Base-by-base conservation (phyloP, 495 filamentous ascomycete genomes). In the Daldinia concentrica region DNA sequence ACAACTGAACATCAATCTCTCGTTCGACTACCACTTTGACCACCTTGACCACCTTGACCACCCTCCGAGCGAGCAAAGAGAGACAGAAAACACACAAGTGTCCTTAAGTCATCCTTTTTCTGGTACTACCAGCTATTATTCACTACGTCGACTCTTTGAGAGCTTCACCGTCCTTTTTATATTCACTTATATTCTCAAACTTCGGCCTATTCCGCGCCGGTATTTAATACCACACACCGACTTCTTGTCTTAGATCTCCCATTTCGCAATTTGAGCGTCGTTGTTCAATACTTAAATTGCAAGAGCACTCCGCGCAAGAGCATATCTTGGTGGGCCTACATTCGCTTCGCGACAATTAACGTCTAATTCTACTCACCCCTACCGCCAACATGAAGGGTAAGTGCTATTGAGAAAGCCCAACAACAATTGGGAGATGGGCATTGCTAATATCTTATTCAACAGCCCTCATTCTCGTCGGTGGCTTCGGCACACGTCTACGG, bases 391-490 rank as follows among this genome's bases (percentile, higher is more conserved):
- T 82, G 81, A 82, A 82, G 80, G 81, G 81, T 83, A 80, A 55
- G 78, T 57, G 61, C 29, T 29, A 24, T 54, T 32, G 6, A 56
- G 26, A 32, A 54, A 64, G 0, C 8, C 54, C 34, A 4, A 12
- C 5, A 11, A 24, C 11, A 1, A 2, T 48, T 48, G 1, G 3
- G 9, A 48, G 43, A 14, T 8, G 29, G 17, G 27, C n/a, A 41
- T 26, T 22, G 14, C 17, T 54, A 48, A 54, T 54, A 29, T 30
- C 19, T 52, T 67, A 15, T 43, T 57, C 32, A 66, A 74, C 80
- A 99, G 95, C 95, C 82, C 90, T 99, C 78, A 98, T 99, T 90
- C 95, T 99, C 78, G 95, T 99, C 82, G 95, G 95, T 85, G 95
- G 95, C 79, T 99, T 98, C 83, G 95, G 95, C 79, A 99, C 95